phyloP scores from a whole-genome alignment of 2,329 filamentous ascomycete genomes.

The Colletotrichum viniferum region DNA sequence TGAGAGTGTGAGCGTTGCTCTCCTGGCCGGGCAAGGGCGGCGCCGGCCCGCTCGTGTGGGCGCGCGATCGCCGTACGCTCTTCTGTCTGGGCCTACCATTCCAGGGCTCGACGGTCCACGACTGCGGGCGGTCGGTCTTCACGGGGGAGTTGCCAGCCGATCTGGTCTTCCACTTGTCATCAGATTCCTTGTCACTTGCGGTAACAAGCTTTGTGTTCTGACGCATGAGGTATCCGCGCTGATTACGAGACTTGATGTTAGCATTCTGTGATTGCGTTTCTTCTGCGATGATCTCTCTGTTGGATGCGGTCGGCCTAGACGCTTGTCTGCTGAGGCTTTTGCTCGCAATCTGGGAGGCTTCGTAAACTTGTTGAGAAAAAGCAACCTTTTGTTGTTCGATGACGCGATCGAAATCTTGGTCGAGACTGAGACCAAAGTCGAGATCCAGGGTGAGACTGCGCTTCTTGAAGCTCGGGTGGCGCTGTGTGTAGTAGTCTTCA shows the following conservation, averaged over 20 bases:
- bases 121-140: slow-evolving; percentile 82
- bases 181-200: slow-evolving; percentile 77
- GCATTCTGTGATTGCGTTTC: slow-evolving; percentile 46
- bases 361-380: slow-evolving; percentile 42
- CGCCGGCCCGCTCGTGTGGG: slow-evolving; percentile 62
- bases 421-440: slow-evolving; percentile 84
- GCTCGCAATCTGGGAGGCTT: slow-evolving; percentile 22
- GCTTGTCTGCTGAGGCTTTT: slow-evolving; percentile 47
- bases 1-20: slow-evolving; percentile 74
- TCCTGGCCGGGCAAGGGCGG: slow-evolving; percentile 89
- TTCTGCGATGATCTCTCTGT: background rate
- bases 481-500: slow-evolving; percentile 55
- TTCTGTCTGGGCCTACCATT: slow-evolving; percentile 77
- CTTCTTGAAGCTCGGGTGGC: slow-evolving; percentile 78
- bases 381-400: slow-evolving; percentile 97
- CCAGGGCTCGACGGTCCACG: slow-evolving; percentile 98
- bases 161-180: slow-evolving; percentile 59
- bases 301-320: slow-evolving; percentile 34
- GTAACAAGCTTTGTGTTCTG: slow-evolving; percentile 98
- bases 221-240: slow-evolving; percentile 98
- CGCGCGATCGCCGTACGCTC: slow-evolving; percentile 62
- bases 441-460: slow-evolving; percentile 83
- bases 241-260: slow-evolving; percentile 68
- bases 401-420: slow-evolving; percentile 91
- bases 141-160: slow-evolving; percentile 72